phyloP scores from a whole-genome alignment of 345 rosid species.

The Isatis tinctoria region DNA sequence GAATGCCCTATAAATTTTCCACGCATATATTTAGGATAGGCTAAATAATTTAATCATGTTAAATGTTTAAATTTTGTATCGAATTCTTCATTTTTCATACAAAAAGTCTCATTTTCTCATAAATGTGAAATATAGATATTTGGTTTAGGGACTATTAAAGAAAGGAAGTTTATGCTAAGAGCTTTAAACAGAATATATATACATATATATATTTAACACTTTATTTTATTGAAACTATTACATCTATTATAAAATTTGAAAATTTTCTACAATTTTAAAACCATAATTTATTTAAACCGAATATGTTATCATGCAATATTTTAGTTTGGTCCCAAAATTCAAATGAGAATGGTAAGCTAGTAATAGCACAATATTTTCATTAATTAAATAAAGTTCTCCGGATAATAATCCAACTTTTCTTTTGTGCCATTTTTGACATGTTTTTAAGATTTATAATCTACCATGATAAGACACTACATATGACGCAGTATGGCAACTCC shows the following conservation, averaged over 20 bases:
- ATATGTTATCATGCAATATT: too few relatives aligned
- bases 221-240: too few relatives aligned
- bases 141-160: neutral
- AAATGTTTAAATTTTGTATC: neutral
- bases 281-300: too few relatives aligned
- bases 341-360: too few relatives aligned
- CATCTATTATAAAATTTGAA: too few relatives aligned
- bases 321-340: too few relatives aligned
- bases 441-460: neutral
- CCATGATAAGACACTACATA: constrained; percentile 1
- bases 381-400: too few relatives aligned
- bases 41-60: neutral
- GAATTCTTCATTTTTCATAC: neutral
- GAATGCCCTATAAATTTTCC: neutral
- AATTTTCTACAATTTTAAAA: too few relatives aligned
- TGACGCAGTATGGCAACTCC: neutral
- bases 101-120: neutral
- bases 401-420: too few relatives aligned
- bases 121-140: neutral
- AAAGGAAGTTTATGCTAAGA: neutral
- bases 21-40: neutral
- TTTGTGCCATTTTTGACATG: neutral
- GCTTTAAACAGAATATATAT: too few relatives aligned
- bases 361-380: too few relatives aligned
- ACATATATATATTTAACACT: too few relatives aligned